Base-by-base conservation (phyloP, 441 rosid species). In the Mallotus repandus region DNA sequence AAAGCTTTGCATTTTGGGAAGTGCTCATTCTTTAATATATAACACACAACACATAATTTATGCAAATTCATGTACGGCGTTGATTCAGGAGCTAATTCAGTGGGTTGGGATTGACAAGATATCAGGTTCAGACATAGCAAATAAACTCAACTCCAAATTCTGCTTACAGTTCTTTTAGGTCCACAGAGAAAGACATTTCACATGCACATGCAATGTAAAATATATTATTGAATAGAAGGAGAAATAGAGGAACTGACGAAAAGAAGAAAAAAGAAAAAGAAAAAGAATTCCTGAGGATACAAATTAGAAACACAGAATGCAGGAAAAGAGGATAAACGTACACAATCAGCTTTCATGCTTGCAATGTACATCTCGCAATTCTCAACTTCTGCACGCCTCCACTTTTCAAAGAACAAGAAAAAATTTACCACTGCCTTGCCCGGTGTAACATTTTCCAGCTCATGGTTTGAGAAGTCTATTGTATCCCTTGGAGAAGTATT, bases 331-430 rank as follows among this genome's bases (percentile, higher is more conserved):
- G 54, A 63, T 21, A 69, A 69, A 80, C 97, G 70, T 85, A 95
- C 97, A 77, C 83, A 87, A 75, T 86, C 81, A 81, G 91, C 84
- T 82, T 86, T 87, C 73, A 93, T 76, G 74, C 86, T 78, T 38
- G 89, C 85, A 48, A 89, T 68, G 86, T 84, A 86, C 50, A 74
- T 68, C 82, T 88, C 97, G 22, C 71, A 83, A 66, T 88, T 87
- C 69, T 88, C 97, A 38, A 91, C 74, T 85, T 96, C 99, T 71
- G 91, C 96, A 41, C 97, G 90, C 84, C 97, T 88, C 97, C 97
- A 91, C 79, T 85, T 89, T 89, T 96, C 99, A 68, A 86, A 86
- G 73, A 89, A 86, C 84, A 96, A 75, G 84, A 86, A 86, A 74
- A 96, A 83, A 45, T 81, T 88, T 63, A 93, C 97, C 25, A 87